phyloP scores from a whole-genome alignment of 1,284 basidiomycete genomes.

The Cryptococcus hybrid region DNA sequence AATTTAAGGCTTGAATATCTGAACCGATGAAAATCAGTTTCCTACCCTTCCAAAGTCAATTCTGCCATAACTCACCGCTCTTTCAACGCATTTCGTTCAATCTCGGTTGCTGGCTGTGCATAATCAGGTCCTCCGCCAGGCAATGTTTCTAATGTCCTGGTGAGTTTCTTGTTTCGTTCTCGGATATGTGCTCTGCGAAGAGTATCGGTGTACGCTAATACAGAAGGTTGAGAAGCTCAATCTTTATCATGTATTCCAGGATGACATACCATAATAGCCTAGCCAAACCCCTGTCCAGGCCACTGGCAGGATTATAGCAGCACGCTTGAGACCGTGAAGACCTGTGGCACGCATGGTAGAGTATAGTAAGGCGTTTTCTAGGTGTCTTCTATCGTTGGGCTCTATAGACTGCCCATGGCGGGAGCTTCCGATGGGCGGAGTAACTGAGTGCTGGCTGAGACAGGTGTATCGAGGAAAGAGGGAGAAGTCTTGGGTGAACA shows the following conservation, averaged over 20 bases:
- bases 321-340: slow-evolving; percentile 27
- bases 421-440: too few species aligned
- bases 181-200: slow-evolving; percentile 40
- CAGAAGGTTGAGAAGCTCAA: not conserved
- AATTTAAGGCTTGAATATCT: slow-evolving; percentile 42
- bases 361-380: too few species aligned
- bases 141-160: slow-evolving; percentile 19
- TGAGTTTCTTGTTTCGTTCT: slow-evolving; percentile 25
- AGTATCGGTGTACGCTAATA: slow-evolving; percentile 47
- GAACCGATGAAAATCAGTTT: too few species aligned
- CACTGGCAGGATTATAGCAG: slow-evolving; percentile 38
- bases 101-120: slow-evolving; percentile 32
- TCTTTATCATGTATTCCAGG: not conserved
- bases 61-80: slow-evolving; percentile 30
- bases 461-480: not conserved
- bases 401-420: too few species aligned
- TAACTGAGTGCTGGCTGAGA: not conserved
- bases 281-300: slow-evolving; percentile 46
- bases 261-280: slow-evolving; percentile 40
- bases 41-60: slow-evolving; percentile 13
- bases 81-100: slow-evolving; percentile 48
- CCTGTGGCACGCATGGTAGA: slow-evolving; percentile 7
- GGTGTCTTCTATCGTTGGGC: too few species aligned
- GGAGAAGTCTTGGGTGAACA: not conserved
- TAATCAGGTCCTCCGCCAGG: slow-evolving; percentile 19